Percentiles rank a stretch among this genome's conserved stretches.
These are phyloP conservation scores for Cystobasidium onofrii DNA, from an alignment of 768 basidiomycete species.

Conservation along the genomic window DNA sequence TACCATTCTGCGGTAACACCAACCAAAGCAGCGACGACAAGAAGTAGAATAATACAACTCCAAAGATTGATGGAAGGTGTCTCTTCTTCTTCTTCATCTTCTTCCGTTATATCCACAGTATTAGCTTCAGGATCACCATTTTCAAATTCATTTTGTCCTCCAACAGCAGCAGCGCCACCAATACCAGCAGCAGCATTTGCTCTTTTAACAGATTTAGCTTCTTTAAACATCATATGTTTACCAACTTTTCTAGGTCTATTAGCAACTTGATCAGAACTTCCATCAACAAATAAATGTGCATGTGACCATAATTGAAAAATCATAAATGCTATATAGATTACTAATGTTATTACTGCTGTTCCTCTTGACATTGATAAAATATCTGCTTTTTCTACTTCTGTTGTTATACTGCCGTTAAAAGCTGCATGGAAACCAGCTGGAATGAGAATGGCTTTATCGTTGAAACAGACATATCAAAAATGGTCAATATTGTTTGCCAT, in stretches of 20 bases:
- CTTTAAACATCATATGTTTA: constrained; percentile 33
- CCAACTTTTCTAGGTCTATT: constrained; percentile 29
- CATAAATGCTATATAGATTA: constrained; percentile 66
- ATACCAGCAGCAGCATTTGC: constrained; percentile 24
- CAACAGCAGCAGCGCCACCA: background rate
- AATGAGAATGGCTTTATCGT: constrained; percentile 30
- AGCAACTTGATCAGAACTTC: background rate
- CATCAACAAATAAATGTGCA: constrained; percentile 58
- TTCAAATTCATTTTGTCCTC: constrained; percentile 19
- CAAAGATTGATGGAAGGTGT: constrained; percentile 36
- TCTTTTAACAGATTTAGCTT: constrained; percentile 11
- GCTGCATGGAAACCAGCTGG: constrained; percentile 30
- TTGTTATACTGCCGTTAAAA: background rate
- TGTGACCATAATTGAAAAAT: constrained; percentile 72
- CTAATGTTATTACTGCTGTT: constrained; percentile 61
- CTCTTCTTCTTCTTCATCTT: constrained; percentile 41
- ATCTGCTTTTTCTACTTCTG: constrained; percentile 17
- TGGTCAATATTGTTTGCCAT: background rate
- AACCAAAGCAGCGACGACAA: constrained; percentile 46
- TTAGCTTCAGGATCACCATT: background rate
- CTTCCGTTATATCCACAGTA: constrained; percentile 33
- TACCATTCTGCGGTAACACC: constrained; percentile 56
- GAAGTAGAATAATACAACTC: constrained; percentile 31
- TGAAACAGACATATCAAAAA: background rate
- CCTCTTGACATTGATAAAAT: constrained; percentile 39